Percentiles rank a stretch among this genome's conserved stretches.
These are phyloP conservation scores for Geotrichum bryndzae DNA, from an alignment of 1,139 yeast species.

Conservation along the genomic window DNA sequence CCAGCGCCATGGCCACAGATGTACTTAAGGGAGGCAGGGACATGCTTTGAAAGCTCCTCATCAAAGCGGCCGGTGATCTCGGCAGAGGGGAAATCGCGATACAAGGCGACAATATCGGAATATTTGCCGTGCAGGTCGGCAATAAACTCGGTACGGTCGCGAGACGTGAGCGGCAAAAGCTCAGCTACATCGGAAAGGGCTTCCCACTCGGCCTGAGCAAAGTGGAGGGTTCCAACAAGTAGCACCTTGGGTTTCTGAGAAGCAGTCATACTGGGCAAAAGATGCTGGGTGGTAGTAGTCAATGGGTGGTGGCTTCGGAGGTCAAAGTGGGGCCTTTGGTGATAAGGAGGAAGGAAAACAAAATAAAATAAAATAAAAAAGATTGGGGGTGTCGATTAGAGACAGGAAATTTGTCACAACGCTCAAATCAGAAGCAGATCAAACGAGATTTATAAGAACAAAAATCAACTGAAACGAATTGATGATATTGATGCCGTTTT, in stretches of 20 bases:
- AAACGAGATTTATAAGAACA: background rate
- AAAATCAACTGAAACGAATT: background rate
- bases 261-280: background rate
- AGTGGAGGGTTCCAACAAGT: conserved; percentile 25
- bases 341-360: background rate
- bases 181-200: conserved; percentile 28
- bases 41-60: conserved; percentile 52
- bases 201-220: conserved; percentile 25
- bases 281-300: background rate
- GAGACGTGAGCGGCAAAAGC: conserved; percentile 18
- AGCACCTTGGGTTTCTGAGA: conserved; percentile 37
- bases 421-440: background rate
- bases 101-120: conserved; percentile 33
- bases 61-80: conserved; percentile 57
- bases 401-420: background rate
- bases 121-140: conserved; percentile 32
- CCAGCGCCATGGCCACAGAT: conserved; percentile 90
- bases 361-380: background rate
- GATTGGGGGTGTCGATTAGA: background rate
- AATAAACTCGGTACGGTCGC: conserved; percentile 31
- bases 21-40: conserved; percentile 59
- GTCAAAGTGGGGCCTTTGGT: background rate
- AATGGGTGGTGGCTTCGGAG: background rate
- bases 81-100: conserved; percentile 24
- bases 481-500: background rate